phyloP scores from a whole-genome alignment of 176 grass and related monocot genomes.

The Carex parvula region DNA sequence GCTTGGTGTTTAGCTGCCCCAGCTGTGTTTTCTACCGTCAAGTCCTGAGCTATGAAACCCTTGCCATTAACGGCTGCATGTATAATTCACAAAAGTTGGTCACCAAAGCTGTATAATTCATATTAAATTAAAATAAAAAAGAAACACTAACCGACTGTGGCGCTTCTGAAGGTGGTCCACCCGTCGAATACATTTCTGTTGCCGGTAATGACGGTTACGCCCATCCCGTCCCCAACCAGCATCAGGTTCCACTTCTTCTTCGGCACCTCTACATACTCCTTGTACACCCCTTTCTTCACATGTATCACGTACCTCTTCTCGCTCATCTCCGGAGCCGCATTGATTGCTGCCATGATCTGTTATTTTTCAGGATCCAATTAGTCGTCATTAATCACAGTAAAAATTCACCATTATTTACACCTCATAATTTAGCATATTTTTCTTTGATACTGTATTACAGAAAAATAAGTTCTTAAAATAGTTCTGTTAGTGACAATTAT shows the following conservation, averaged over 20 bases:
- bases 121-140: not conserved
- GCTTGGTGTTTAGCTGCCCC: conserved; percentile 68
- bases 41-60: conserved; percentile 66
- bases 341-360: conserved; percentile 37
- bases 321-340: conserved; percentile 48
- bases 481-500: too few relatives aligned
- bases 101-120: not conserved
- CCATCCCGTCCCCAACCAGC: conserved; percentile 74
- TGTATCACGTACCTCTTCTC: conserved; percentile 57
- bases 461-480: too few relatives aligned
- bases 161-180: conserved; percentile 55
- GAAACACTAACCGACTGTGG: conserved; percentile 59
- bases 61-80: conserved; percentile 40
- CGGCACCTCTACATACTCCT: conserved; percentile 64
- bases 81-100: not conserved
- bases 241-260: conserved; percentile 88
- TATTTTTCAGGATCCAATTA: not conserved
- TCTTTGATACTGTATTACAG: not conserved
- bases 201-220: conserved; percentile 59
- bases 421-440: not conserved
- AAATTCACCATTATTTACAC: not conserved
- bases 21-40: conserved; percentile 82
- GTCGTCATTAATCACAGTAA: not conserved
- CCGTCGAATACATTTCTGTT: conserved; percentile 55
- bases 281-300: conserved; percentile 70